Evolutionary conservation across 2,329 filamentous ascomycete genomes (phyloP).

Genomic region (Cryphonectria japonica): DNA sequence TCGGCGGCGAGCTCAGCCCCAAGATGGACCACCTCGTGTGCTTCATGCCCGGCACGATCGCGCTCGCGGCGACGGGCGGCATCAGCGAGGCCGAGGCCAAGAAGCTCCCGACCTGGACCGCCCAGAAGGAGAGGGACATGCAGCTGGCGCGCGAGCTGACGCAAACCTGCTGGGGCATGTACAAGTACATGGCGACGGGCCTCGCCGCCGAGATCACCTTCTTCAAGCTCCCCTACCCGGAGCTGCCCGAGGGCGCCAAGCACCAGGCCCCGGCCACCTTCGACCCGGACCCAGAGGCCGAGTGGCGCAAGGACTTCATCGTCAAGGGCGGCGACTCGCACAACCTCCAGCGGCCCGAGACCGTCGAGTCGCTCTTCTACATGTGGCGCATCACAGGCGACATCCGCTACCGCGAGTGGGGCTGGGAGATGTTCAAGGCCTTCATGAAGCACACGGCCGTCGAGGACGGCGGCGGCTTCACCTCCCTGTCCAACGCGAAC

Average conservation of each 20-base stretch:
- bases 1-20: constrained; percentile 67
- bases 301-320: constrained; percentile 77
- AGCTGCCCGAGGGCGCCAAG: constrained; percentile 61
- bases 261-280: constrained; percentile 55
- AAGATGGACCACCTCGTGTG: constrained; percentile 99
- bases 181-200: constrained; percentile 85
- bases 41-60: constrained; percentile 96
- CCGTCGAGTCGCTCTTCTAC: constrained; percentile 94
- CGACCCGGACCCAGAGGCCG: constrained; percentile 55
- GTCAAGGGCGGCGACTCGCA: constrained; percentile 85
- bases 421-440: constrained; percentile 96
- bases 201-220: constrained; percentile 95
- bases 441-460: constrained; percentile 88
- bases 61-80: constrained; percentile 82
- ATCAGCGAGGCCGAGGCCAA: constrained; percentile 74
- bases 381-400: constrained; percentile 99
- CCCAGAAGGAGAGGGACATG: constrained; percentile 85
- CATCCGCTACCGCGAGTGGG: constrained; percentile 87
- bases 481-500: constrained; percentile 77
- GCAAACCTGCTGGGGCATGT: constrained; percentile 98
- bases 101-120: constrained; percentile 72
- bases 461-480: constrained; percentile 77
- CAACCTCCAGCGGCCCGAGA: constrained; percentile 94
- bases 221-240: constrained; percentile 76
- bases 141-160: constrained; percentile 85